A percentile compares a stretch with the other conserved stretches of the same genome.
phyloP scores from a whole-genome alignment of 1,284 basidiomycete species.

The Stereum hirsutum region DNA sequence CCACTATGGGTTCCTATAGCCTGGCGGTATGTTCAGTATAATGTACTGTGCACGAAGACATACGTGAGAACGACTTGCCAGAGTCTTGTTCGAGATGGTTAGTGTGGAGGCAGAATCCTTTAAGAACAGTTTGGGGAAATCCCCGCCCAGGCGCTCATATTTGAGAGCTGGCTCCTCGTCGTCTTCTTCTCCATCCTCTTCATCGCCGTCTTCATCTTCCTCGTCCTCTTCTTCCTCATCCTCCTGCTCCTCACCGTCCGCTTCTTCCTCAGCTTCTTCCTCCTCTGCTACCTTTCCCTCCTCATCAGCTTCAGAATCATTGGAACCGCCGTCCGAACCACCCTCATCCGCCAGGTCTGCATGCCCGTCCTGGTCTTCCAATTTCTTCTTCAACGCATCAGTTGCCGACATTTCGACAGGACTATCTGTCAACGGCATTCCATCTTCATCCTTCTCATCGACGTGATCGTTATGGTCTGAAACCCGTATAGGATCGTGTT shows the following conservation, averaged over 20 bases:
- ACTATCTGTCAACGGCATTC: too few species aligned
- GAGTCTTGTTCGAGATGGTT: slow-evolving; percentile 63
- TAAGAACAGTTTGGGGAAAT: slow-evolving; percentile 72
- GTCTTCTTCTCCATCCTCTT: slow-evolving; percentile 52
- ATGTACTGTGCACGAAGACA: background rate
- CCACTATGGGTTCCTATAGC: slow-evolving; percentile 89
- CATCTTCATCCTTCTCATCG: slow-evolving; percentile 6
- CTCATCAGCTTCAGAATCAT: slow-evolving; percentile 2
- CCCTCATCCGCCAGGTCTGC: too few species aligned
- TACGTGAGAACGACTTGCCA: slow-evolving; percentile 43
- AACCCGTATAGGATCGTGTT: too few species aligned
- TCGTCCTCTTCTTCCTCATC: slow-evolving; percentile 25
- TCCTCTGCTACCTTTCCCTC: slow-evolving; percentile 10
- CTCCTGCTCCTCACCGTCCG: slow-evolving; percentile 6
- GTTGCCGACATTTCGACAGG: too few species aligned
- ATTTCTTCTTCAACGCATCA: too few species aligned
- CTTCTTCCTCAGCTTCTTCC: slow-evolving; percentile 9
- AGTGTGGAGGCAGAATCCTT: slow-evolving; percentile 85
- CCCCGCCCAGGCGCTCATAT: slow-evolving; percentile 76
- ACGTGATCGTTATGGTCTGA: background rate
- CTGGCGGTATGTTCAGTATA: slow-evolving; percentile 26
- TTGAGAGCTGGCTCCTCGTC: slow-evolving; percentile 86
- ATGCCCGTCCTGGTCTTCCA: too few species aligned
- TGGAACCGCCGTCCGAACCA: too few species aligned
- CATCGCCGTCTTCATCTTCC: slow-evolving; percentile 38